phyloP scores from a whole-genome alignment of 163 green algal species.

The Coccomyxa subellipsoidea region DNA sequence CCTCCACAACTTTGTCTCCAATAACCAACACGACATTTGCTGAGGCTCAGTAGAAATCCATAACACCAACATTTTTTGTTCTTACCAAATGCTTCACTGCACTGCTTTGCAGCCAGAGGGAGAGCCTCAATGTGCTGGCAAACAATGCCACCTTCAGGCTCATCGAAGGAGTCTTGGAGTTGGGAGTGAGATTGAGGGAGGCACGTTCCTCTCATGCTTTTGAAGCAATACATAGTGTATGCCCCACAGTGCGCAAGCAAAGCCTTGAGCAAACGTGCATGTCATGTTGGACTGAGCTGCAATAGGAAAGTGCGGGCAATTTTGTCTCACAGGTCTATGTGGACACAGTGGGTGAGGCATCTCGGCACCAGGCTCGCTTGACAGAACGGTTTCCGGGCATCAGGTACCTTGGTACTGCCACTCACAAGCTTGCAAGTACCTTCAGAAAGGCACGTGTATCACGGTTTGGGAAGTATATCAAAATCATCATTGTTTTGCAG shows the following conservation, averaged over 20 bases:
- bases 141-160: constrained; percentile 71
- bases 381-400: constrained; percentile 68
- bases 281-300: no score
- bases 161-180: constrained; percentile 63
- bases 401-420: no score
- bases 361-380: constrained; percentile 59
- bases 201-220: constrained; percentile 12
- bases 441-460: neutral
- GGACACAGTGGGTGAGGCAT: constrained; percentile 89
- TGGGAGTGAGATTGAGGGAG: constrained; percentile 64
- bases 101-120: constrained; percentile 32
- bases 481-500: constrained; percentile 11
- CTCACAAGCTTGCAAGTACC: no score
- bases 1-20: no score
- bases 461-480: neutral
- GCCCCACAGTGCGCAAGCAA: no score
- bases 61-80: no score
- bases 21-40: no score
- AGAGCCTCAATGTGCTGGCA: constrained; percentile 80
- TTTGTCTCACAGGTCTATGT: constrained; percentile 70
- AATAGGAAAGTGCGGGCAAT: neutral
- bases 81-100: no score
- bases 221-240: no score
- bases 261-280: no score
- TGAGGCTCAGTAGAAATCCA: no score